Evolutionary conservation across 2,329 filamentous ascomycete species (phyloP).

Genomic region (Trichothecium roseum): DNA sequence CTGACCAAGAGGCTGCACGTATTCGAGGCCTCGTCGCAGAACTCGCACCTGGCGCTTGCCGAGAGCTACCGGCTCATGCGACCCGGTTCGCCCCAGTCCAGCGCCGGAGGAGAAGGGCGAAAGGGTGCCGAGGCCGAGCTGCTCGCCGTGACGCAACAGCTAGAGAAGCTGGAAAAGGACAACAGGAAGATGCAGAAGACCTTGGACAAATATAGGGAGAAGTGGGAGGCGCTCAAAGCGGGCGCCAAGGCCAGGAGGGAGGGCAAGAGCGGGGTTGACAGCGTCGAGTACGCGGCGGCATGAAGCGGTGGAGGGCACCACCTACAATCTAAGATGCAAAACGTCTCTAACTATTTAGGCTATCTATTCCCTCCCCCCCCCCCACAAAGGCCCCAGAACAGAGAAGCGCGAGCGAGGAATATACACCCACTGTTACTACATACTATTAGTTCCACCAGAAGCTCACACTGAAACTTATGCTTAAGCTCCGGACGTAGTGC

Average conservation of each 20-base stretch:
- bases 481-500: constrained; percentile 88
- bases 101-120: constrained; percentile 21
- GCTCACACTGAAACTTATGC: constrained; percentile 84
- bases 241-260: constrained; percentile 45
- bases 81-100: constrained; percentile 39
- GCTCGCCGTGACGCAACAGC: constrained; percentile 43
- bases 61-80: constrained; percentile 64
- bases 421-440: background rate
- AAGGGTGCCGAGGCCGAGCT: constrained; percentile 62
- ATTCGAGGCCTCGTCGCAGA: constrained; percentile 88
- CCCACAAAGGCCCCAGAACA: too few relatives aligned
- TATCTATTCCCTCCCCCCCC: too few relatives aligned
- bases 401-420: too few relatives aligned
- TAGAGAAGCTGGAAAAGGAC: constrained; percentile 56
- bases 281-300: constrained; percentile 19
- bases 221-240: constrained; percentile 52
- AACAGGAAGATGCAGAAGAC: constrained; percentile 45
- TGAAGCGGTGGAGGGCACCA: too few relatives aligned
- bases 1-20: constrained; percentile 80
- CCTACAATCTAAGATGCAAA: too few relatives aligned
- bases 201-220: constrained; percentile 46
- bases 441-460: constrained; percentile 75
- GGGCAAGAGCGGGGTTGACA: constrained; percentile 25
- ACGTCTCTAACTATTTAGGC: too few relatives aligned
- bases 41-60: constrained; percentile 72